Percentiles rank a stretch among this genome's conserved stretches.
Evolutionary conservation across 495 filamentous ascomycete species (phyloP).

Genomic region (Aspergillus biplanus): DNA sequence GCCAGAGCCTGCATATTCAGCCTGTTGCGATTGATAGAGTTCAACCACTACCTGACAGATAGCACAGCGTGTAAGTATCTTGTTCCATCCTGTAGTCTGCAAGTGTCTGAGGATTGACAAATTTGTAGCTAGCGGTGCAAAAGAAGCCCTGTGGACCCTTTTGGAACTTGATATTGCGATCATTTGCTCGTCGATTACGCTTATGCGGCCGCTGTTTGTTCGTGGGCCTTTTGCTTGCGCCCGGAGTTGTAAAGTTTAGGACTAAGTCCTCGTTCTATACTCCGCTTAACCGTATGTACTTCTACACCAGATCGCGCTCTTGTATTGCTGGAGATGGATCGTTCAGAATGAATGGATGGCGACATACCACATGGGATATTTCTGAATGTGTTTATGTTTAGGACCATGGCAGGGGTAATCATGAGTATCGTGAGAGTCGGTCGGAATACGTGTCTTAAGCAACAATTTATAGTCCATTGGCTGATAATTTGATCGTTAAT

Average conservation of each 20-base stretch:
- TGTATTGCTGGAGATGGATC: background rate
- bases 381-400: too few relatives aligned
- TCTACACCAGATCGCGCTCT: background rate
- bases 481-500: background rate
- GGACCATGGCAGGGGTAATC: too few relatives aligned
- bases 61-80: background rate
- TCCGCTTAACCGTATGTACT: background rate
- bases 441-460: background rate
- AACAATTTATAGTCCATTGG: background rate
- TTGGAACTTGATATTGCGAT: background rate
- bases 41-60: background rate
- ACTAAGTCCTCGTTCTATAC: background rate
- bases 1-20: background rate
- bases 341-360: background rate
- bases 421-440: too few relatives aligned
- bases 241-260: background rate
- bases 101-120: background rate
- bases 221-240: background rate
- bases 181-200: background rate
- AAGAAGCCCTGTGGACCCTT: conserved; percentile 1
- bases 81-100: background rate
- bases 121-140: background rate
- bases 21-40: background rate
- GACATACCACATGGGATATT: background rate
- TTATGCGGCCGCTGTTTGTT: background rate